Evolutionary conservation across 352 stramenopile species (phyloP).

Genomic region (Phytophthora kernoviae): DNA sequence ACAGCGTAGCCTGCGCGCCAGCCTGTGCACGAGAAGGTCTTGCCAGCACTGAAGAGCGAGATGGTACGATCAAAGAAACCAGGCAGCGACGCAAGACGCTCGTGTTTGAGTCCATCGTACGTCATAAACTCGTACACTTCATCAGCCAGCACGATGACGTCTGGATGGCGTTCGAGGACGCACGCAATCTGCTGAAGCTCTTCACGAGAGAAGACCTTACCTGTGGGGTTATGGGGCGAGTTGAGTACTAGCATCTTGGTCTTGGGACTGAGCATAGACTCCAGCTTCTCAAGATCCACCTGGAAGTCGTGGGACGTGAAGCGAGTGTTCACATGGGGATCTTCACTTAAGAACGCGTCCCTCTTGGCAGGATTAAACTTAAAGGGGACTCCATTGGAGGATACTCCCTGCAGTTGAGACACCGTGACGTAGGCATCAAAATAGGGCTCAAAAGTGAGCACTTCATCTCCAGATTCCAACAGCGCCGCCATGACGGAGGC

Average conservation of each 20-base stretch:
- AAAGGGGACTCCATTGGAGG: slow-evolving; percentile 75
- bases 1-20: slow-evolving; percentile 92
- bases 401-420: slow-evolving; percentile 82
- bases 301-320: slow-evolving; percentile 82
- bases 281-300: slow-evolving; percentile 87
- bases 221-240: slow-evolving; percentile 98
- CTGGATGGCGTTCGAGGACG: slow-evolving; percentile 83
- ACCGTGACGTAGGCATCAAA: slow-evolving; percentile 92
- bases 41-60: slow-evolving; percentile 93
- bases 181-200: slow-evolving; percentile 94
- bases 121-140: slow-evolving; percentile 99
- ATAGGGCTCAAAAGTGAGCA: slow-evolving; percentile 90
- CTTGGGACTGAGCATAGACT: slow-evolving; percentile 84
- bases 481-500: slow-evolving; percentile 80
- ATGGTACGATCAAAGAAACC: slow-evolving; percentile 90
- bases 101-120: slow-evolving; percentile 75
- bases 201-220: slow-evolving; percentile 95
- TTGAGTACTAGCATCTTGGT: slow-evolving; percentile 98
- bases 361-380: slow-evolving; percentile 55
- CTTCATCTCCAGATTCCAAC: slow-evolving; percentile 82
- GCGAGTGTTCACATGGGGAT: slow-evolving; percentile 14
- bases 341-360: slow-evolving; percentile 40
- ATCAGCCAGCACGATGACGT: slow-evolving; percentile 95
- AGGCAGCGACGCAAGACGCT: slow-evolving; percentile 78
- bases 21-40: slow-evolving; percentile 94